Evolutionary conservation across 2,329 filamentous ascomycete genomes (phyloP), one percentile per base, ranked within the genome.

Genomic region (Lithohypha guttulata): DNA sequence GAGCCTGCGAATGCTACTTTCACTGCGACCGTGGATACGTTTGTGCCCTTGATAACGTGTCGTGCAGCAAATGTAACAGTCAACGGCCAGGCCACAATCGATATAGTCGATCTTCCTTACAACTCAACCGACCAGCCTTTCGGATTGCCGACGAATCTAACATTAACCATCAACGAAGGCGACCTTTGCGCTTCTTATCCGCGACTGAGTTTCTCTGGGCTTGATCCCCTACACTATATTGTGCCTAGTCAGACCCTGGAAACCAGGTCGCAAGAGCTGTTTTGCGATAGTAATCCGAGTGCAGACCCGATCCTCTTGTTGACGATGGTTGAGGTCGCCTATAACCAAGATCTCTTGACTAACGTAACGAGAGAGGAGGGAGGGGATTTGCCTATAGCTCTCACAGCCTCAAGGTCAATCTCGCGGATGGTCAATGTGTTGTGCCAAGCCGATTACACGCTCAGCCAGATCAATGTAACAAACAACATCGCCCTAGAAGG

Each of bases 201-300:
- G 18, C 35, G 41, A n/a, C 29, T 51, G 29, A 42, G 22, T 17
- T 43, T 51, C 15, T 40, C 38, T 6, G 47, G 47, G 7, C 43
- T 45, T 29, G 39, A 51, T 23, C 49, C 49, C 18, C 49, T 48
- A 13, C 46, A 44, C 17, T 43, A 51, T 32, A 45, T 50, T 36
- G 34, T 47, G 13, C 44, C 49, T 18, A 19, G 21, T 11, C 38
- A 26, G 10, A 47, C 46, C 34, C 30, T 48, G 8, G 42, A 35
- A 19, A 48, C 47, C 14, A 46, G 45, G 4, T 39, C 49, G 15
- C 47, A 51, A 33, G 33, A 42, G 18, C 27, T 51, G 8, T 45
- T 39, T 36, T 51, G 49, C 36, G 39, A 40, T 37, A 17, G 26
- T 18, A 34, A 43, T 35, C 39, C 43, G 14, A 27, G 34, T 23